Evolutionary conservation across 2,329 filamentous ascomycete species (phyloP).

Genomic region (Microdochium trichocladiopsis): DNA sequence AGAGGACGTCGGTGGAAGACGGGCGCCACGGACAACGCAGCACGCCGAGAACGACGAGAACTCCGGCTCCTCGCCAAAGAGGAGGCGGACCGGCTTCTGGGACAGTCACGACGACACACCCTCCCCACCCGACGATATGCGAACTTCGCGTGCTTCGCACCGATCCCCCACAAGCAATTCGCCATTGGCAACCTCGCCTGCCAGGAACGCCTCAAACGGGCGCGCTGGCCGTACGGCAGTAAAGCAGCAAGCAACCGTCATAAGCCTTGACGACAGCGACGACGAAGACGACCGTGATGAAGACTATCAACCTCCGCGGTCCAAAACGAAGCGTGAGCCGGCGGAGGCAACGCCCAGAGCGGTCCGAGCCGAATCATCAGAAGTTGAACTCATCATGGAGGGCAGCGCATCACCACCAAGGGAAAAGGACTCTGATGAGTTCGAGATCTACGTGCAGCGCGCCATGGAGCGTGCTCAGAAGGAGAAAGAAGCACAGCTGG

Average conservation of each 20-base stretch:
- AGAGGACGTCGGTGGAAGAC: background rate
- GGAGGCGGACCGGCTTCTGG: conserved; percentile 3
- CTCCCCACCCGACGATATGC: background rate
- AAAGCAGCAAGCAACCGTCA: background rate
- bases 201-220: background rate
- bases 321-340: background rate
- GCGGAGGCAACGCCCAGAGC: background rate
- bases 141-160: background rate
- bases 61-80: background rate
- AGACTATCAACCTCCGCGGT: background rate
- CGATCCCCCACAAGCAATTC: background rate
- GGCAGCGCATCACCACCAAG: conserved; percentile 1
- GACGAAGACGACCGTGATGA: conserved; percentile 5
- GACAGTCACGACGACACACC: background rate
- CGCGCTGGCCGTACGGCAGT: background rate
- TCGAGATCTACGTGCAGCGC: conserved; percentile 35
- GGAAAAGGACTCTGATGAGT: conserved; percentile 31
- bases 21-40: conserved; percentile 5
- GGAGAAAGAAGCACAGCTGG: conserved; percentile 12
- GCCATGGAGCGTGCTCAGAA: conserved; percentile 28
- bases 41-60: conserved; percentile 4
- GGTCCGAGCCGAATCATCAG: background rate
- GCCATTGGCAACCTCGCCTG: background rate
- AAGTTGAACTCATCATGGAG: conserved; percentile 1
- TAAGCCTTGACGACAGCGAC: conserved; percentile 16